Base-by-base conservation (phyloP, 352 stramenopile genomes). In the Phytopythium delawarense region DNA sequence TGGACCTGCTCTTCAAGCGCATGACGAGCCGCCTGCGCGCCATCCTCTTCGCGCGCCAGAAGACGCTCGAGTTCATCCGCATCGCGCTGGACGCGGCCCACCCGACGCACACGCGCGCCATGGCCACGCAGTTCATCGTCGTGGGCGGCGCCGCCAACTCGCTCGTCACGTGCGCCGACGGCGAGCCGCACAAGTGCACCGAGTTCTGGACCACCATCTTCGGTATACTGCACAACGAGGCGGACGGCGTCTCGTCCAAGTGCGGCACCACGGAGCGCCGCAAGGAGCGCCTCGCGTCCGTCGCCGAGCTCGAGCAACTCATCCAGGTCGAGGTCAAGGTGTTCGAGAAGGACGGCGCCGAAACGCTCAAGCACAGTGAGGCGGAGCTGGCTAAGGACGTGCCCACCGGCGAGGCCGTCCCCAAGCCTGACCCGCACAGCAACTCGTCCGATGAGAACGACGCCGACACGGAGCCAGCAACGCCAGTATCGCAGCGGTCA, bases 1-100 rank as follows among this genome's bases (percentile, higher is more conserved):
- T 94, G 34, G 84, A 94, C 42, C 64, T 94, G 59, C 79, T 94
- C 30, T 89, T 94, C 63, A 94, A 94, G 70, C 82, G 84, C 62
- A 94, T 94, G 84, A 94, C 84, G 51, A 80, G 65, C 60, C 81
- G 84, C 18, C 68, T 94, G 62, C 84, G 84, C 49, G 67, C 75
- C 54, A 89, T 92, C 54, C 68, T 94, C 20, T 94, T 94, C 63
- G 71, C 79, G 20, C 67, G 79, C 13, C 70, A 84, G 23, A 89
- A 88, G 69, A 87, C 78, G 65, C 70, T 84, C 49, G 84, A 94
- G 76, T 72, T 94, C 51, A 79, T 94, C 52, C 69, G 69, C 51
- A 62, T 91, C 51, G 79, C 84, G 58, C 65, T 94, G 30, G 74
- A 94, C 56, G 63, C 72, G 40, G 71, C 71, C 7, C 65, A 74